Evolutionary conservation across 2,329 filamentous ascomycete species (phyloP), one percentile per base, ranked within the genome.

Genomic region (Colletotrichum aenigma): DNA sequence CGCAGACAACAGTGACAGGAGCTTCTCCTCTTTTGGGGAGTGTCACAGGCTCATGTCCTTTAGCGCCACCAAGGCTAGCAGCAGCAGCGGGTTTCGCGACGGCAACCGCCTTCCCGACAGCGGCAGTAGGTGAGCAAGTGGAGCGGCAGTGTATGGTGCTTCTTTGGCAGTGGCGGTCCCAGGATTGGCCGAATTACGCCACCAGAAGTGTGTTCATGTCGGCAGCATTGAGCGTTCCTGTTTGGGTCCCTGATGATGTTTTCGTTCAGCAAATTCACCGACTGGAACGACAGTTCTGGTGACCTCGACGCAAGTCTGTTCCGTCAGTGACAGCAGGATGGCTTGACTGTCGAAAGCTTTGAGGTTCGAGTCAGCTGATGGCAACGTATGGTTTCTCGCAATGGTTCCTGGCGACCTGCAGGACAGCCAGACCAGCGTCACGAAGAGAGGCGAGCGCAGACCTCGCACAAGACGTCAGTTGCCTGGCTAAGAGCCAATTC

Each of bases 231-330:
- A 48, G 38, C 18, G 3, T n/a, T 48, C 4, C 18, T n/a, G 16
- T n/a, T 43, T 10, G 18, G 16, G 18, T n/a, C 18, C 18, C 18
- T n/a, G 18, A 2, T 1, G 38, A 1, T n/a, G 10, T 48, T 48
- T n/a, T 10, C 38, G 12, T n/a, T 3, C 18, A n/a, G 18, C 18
- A 48, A n/a, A n/a, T n/a, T 6, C 38, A 48, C 9, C n/a, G 18
- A 7, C 1, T 48, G 9, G 0, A 48, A 6, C 18, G 9, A n/a
- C 9, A 7, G 3, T n/a, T 4, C 1, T n/a, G 5, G 1, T n/a
- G 38, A 18, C 10, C 18, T 12, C 5, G 2, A 1, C 18, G 18
- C 18, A 9, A 48, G 10, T 48, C 18, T 18, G 16, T 38, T 3
- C 13, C 9, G 5, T 9, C 9, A 4, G 38, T 6, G 9, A 1